Conservation (phyloP, 2,329 filamentous ascomycete genomes). For the Teratosphaeria zuluensis region DNA sequence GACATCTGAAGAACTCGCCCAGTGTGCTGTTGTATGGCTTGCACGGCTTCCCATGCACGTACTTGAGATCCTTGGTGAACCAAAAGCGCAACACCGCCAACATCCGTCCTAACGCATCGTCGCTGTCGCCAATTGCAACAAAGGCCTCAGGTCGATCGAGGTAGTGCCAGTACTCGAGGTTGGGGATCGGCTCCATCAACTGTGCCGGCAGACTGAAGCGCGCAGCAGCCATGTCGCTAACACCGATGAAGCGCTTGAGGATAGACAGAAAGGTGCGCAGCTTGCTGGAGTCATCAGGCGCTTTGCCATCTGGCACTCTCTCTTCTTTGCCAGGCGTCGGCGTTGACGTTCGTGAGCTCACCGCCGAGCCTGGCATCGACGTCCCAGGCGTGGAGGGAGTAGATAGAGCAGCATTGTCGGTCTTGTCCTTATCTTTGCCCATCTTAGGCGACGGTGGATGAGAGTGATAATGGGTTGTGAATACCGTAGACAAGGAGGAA, state of each 20-base stretch:
- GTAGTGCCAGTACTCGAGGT: slow-evolving; percentile 99
- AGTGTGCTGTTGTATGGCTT: slow-evolving; percentile 97
- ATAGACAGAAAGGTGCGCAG: slow-evolving; percentile 81
- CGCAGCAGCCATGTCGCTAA: slow-evolving; percentile 88
- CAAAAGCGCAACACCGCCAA: slow-evolving; percentile 90
- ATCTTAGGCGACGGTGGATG: not conserved
- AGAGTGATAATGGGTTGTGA: not conserved
- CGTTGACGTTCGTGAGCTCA: slow-evolving; percentile 10
- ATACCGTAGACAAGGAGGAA: not conserved
- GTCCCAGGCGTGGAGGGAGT: slow-evolving; percentile 4
- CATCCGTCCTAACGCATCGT: slow-evolving; percentile 88
- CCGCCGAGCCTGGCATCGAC: slow-evolving; percentile 8
- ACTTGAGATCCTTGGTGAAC: slow-evolving; percentile 99
- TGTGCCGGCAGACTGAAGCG: slow-evolving; percentile 94
- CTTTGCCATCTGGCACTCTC: slow-evolving; percentile 28
- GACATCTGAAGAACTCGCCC: slow-evolving; percentile 97
- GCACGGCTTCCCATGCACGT: slow-evolving; percentile 95
- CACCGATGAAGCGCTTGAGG: slow-evolving; percentile 87
- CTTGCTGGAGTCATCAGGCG: slow-evolving; percentile 73
- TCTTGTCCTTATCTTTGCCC: slow-evolving; percentile 3
- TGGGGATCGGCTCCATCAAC: slow-evolving; percentile 89
- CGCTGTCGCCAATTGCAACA: slow-evolving; percentile 72
- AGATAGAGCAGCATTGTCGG: slow-evolving; percentile 3
- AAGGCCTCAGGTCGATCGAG: slow-evolving; percentile 92
- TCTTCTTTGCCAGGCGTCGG: slow-evolving; percentile 8